Conservation (phyloP, 2,329 filamentous ascomycete genomes). For the Pseudogymnoascus sp. region DNA sequence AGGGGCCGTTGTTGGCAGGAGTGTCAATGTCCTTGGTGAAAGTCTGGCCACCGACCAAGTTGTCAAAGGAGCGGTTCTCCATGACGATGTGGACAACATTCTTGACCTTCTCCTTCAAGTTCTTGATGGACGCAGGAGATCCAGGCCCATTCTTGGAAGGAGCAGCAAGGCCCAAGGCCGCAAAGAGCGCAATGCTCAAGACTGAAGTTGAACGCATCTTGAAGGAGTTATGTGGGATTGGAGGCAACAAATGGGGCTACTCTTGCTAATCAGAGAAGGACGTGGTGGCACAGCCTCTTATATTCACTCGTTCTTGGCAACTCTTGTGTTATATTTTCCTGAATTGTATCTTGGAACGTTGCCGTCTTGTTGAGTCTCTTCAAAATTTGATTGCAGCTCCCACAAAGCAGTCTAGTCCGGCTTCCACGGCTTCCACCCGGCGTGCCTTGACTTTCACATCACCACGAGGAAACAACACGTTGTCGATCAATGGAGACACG, state of each 20-base stretch:
- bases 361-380: neutral
- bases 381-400: neutral
- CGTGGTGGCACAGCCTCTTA: neutral
- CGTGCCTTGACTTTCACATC: neutral
- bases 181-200: neutral
- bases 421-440: constrained; percentile 1
- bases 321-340: neutral
- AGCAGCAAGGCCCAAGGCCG: neutral
- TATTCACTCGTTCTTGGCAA: neutral
- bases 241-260: neutral
- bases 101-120: constrained; percentile 35
- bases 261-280: neutral
- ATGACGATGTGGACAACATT: constrained; percentile 39
- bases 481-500: constrained; percentile 1
- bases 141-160: constrained; percentile 15
- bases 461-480: constrained; percentile 1
- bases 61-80: constrained; percentile 34
- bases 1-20: constrained; percentile 29
- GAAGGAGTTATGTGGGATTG: neutral
- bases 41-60: constrained; percentile 32
- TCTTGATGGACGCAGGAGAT: constrained; percentile 25
- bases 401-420: neutral
- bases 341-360: neutral
- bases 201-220: neutral
- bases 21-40: constrained; percentile 32